These are phyloP conservation scores for Salix dunnii DNA, from an alignment of 345 rosid species.

Conservation along the genomic window DNA sequence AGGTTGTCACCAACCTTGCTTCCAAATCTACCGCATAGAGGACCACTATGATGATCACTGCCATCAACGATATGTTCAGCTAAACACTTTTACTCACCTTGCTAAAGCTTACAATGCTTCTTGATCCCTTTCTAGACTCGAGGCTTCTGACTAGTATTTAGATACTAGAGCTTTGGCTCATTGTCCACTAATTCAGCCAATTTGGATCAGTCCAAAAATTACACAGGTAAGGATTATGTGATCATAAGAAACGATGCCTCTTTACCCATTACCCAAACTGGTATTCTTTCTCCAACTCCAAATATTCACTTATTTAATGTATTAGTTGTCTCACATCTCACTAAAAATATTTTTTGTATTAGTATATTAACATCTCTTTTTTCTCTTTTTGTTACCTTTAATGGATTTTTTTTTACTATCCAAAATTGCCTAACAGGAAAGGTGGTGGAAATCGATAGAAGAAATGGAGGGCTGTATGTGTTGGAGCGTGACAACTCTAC, in stretches of 20 bases:
- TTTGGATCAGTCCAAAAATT: background rate
- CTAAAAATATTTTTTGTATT: slow-evolving; percentile 13
- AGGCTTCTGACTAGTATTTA: background rate
- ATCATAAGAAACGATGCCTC: slow-evolving; percentile 14
- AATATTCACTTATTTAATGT: slow-evolving; percentile 1
- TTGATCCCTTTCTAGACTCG: too few species aligned
- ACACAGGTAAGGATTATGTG: slow-evolving; percentile 13
- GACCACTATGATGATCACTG: slow-evolving; percentile 11
- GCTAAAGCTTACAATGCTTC: too few species aligned
- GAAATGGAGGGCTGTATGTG: slow-evolving; percentile 1
- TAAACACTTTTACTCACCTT: too few species aligned
- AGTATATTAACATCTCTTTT: slow-evolving; percentile 7
- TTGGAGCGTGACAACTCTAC: background rate
- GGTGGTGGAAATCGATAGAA: background rate
- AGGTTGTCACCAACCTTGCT: background rate
- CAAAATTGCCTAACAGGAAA: background rate
- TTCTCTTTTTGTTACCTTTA: background rate
- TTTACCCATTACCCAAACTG: slow-evolving; percentile 8
- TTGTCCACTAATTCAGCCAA: background rate
- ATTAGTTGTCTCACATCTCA: slow-evolving; percentile 10
- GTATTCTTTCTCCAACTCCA: background rate
- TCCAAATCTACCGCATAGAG: background rate
- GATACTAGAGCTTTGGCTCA: background rate
- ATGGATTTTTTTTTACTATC: background rate
- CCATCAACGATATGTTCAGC: background rate